phyloP scores from a whole-genome alignment of 768 basidiomycete genomes.

The Trametes sanguinea region DNA sequence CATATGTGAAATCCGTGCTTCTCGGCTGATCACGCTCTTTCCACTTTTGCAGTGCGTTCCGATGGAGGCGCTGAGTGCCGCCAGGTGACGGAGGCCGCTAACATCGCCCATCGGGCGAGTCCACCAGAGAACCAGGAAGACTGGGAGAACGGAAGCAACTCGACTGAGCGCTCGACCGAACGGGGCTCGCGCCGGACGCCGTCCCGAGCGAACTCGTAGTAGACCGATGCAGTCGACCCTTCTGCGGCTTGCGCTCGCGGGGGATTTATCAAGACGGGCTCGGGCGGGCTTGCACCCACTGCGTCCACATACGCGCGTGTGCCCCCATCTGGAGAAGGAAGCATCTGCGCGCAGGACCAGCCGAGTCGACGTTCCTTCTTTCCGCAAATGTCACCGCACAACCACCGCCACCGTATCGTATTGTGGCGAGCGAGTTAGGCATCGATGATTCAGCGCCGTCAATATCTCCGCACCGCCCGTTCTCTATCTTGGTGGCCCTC shows the following conservation, averaged over 20 bases:
- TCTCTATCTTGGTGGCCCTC: neutral
- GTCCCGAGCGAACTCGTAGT: constrained; percentile 13
- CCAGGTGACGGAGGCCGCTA: constrained; percentile 32
- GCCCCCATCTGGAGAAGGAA: neutral
- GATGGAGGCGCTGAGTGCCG: constrained; percentile 84
- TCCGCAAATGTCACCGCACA: neutral
- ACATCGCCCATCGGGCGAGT: constrained; percentile 30
- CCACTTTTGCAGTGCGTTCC: constrained; percentile 61
- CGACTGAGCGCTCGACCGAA: constrained; percentile 24
- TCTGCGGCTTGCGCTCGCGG: neutral
- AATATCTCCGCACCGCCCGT: neutral
- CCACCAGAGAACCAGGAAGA: constrained; percentile 32
- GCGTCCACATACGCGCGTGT: neutral
- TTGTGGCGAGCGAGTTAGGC: neutral
- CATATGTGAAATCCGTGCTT: constrained; percentile 13
- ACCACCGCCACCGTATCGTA: neutral
- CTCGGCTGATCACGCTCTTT: constrained; percentile 18
- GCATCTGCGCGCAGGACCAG: neutral
- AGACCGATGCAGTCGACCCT: neutral
- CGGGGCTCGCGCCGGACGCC: constrained; percentile 21
- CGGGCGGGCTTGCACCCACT: neutral
- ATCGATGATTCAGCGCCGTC: neutral
- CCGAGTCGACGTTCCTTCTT: neutral
- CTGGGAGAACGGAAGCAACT: constrained; percentile 31
- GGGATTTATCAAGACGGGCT: neutral